These are phyloP conservation scores for Fusarium anthophilum DNA, from an alignment of 2,329 filamentous ascomycete species.

Conservation along the genomic window DNA sequence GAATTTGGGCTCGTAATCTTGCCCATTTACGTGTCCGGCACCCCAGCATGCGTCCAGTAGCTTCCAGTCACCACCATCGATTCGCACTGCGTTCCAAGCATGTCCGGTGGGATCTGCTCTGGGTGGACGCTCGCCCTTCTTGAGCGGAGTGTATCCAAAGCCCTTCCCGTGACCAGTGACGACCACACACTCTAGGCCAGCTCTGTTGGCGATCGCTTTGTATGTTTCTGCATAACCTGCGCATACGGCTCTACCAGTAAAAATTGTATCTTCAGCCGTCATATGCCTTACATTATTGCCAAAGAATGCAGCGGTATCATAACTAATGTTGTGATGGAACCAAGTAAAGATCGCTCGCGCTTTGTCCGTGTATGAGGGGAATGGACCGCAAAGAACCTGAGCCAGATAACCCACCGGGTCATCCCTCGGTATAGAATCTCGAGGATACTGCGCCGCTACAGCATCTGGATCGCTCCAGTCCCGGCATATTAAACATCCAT, in stretches of 20 bases:
- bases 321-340: constrained; percentile 92
- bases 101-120: constrained; percentile 71
- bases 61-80: constrained; percentile 91
- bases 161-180: constrained; percentile 88
- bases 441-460: constrained; percentile 81
- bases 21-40: constrained; percentile 68
- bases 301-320: constrained; percentile 85
- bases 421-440: constrained; percentile 71
- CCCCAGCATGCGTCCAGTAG: constrained; percentile 94
- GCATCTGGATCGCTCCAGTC: constrained; percentile 86
- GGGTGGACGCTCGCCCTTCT: constrained; percentile 72
- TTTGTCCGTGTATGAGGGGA: constrained; percentile 87
- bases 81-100: constrained; percentile 92
- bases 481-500: constrained; percentile 80
- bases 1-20: constrained; percentile 75
- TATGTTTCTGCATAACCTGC: constrained; percentile 90
- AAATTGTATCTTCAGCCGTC: constrained; percentile 77
- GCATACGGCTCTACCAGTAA: constrained; percentile 85
- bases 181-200: constrained; percentile 80
- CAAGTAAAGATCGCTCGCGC: constrained; percentile 93
- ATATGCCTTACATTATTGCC: constrained; percentile 71
- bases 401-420: constrained; percentile 80
- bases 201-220: constrained; percentile 77
- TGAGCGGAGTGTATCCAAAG: constrained; percentile 72
- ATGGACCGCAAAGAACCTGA: constrained; percentile 78